Base-by-base conservation (phyloP, 805 yeast species). In the Lipomyces mesembrius region DNA sequence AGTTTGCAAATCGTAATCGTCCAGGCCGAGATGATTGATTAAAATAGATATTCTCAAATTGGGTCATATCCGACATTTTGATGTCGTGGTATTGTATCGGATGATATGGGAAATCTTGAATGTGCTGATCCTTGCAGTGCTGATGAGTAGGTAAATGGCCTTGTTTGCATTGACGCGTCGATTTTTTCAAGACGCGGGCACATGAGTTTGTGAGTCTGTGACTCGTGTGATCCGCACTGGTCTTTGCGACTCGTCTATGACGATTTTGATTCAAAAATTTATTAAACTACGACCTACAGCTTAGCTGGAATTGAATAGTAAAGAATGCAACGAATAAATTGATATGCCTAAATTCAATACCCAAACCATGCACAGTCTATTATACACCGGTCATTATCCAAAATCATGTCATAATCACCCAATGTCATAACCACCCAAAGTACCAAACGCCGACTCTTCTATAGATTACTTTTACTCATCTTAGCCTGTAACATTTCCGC, bases 1-100 rank as follows among this genome's bases (percentile, higher is more conserved):
- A 88, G 70, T 90, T 95, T 14, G 98, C 97, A 70, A 95, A 86
- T 79, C 99, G 91, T 84, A 94, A 88, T 73, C 96, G 88, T 29
- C 99, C 99, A 58, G 86, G 85, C 52, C 84, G 82, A 73, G 87
- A 87, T 63, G 97, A 90, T 78, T 90, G 97, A 78, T 95, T 93
- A 77, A 92, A 82, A 77, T 91, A 93, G 71, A 95, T 92, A 77
- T 89, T 88, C 76, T 95, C 98, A 77, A 91, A 95, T 78, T 94
- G 98, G 17, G 76, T 74, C 62, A 64, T 64, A 51, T 71, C 72
- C 60, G 66, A 37, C 72, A 69, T 69, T 22, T 57, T 66, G 61
- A 53, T 14, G 46, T 57, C 52, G 35, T 39, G 2, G 39, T 25
- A 52, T 25, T 25, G 2, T 52, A 52, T 52, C 17, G 27, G 34